phyloP scores from a whole-genome alignment of 495 filamentous ascomycete species.

The Penicillium coprophilum region DNA sequence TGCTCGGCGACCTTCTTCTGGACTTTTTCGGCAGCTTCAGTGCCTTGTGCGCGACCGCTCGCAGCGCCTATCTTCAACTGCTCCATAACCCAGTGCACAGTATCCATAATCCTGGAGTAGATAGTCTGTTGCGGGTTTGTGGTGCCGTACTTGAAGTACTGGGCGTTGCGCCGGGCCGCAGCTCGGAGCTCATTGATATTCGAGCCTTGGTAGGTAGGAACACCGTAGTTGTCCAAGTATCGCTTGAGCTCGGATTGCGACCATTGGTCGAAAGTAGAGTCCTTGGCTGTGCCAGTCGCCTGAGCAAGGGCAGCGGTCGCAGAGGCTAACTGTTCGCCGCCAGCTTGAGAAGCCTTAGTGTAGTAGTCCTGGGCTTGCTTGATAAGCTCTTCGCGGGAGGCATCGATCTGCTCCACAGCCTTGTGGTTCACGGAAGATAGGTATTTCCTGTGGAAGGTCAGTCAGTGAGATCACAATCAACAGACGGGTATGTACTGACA shows the following conservation, averaged over 20 bases:
- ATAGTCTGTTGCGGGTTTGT: conserved; percentile 63
- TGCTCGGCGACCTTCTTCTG: conserved; percentile 36
- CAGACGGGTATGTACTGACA: conserved; percentile 40
- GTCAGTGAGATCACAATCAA: background rate
- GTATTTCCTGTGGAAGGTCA: conserved; percentile 55
- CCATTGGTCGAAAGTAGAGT: conserved; percentile 75
- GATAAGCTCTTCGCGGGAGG: conserved; percentile 70
- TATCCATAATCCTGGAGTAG: conserved; percentile 60
- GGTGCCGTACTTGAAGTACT: conserved; percentile 78
- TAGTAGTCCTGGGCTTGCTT: conserved; percentile 72
- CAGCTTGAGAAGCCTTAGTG: conserved; percentile 64
- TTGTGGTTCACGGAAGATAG: conserved; percentile 68
- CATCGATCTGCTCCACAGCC: conserved; percentile 60
- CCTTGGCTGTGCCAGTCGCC: conserved; percentile 68
- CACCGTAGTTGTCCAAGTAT: conserved; percentile 78
- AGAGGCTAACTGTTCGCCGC: conserved; percentile 67
- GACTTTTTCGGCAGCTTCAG: conserved; percentile 50
- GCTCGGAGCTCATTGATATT: conserved; percentile 63
- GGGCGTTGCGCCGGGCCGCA: conserved; percentile 66
- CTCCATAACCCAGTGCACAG: conserved; percentile 59
- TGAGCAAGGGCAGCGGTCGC: conserved; percentile 70
- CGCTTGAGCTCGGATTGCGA: conserved; percentile 76
- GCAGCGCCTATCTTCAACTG: conserved; percentile 63
- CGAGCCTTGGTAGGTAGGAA: conserved; percentile 70
- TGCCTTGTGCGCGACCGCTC: conserved; percentile 58